Base-by-base conservation (phyloP, 2,329 filamentous ascomycete genomes). In the Phaeosphaeriaceae sp. region DNA sequence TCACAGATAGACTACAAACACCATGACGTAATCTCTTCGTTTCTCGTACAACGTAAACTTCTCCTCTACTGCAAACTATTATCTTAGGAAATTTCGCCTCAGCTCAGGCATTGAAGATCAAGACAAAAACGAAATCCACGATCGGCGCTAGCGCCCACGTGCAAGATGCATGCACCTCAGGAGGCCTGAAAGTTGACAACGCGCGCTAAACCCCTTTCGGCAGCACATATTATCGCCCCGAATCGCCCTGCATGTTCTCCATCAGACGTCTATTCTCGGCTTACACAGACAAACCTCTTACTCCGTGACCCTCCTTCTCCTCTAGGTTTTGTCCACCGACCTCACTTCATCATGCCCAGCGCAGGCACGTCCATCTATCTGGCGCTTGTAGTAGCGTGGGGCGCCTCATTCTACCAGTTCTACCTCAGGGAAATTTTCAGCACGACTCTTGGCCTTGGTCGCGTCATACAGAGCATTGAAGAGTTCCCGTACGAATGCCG, bases 401-500 rank as follows among this genome's bases (percentile, higher is more conserved):
- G 60, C 19, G 71, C 70, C 11, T 56, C 63, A 7, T 52, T 75
- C 27, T 75, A 73, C 49, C 71, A 75, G 50, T 57, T 74, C 5
- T 57, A 57, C 10, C 47, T 73, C 13, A 70, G 67, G 10, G 68
- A 72, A 25, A 15, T 73, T 3, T 56, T 74, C 13, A 53, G 56
- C 9, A 60, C 60, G 9, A 67, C 62, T 0, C 49, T 72, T 10
- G 72, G 71, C n/a, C 20, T 72, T 21, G 67, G 71, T 5, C 68
- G 72, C 24, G 57, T 65, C 15, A 66, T 71, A 5, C 69, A 74
- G 46, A 54, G 51, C 17, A 67, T 73, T 20, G 68, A 72, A 7
- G 69, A 74, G 17, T 74, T 73, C 40, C 68, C 71, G 7, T 74
- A 64, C 45, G 51, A 57, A 3, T 74, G 71, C 48, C 58, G 65